These are phyloP conservation scores for Xylariaceae sp. DNA, from an alignment of 2,329 filamentous ascomycete species.

Conservation along the genomic window DNA sequence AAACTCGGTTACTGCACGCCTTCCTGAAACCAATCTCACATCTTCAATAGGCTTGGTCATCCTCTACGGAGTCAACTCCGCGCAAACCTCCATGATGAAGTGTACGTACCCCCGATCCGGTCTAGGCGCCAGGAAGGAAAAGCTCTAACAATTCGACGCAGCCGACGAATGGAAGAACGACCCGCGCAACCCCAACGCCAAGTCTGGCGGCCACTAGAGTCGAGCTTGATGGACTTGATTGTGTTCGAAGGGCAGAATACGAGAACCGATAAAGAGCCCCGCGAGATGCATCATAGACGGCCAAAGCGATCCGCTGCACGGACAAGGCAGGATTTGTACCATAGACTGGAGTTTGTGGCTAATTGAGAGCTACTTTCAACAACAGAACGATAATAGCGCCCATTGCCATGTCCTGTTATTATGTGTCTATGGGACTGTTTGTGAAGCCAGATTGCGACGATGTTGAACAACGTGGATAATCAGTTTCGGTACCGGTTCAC, in stretches of 20 bases:
- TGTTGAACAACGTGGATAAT: too few relatives aligned
- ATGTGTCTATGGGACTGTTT: too few relatives aligned
- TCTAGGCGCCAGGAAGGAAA: neutral
- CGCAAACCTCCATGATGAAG: conserved; percentile 70
- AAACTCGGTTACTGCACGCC: neutral
- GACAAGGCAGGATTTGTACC: conserved; percentile 24
- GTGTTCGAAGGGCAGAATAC: conserved; percentile 1
- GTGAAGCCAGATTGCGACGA: too few relatives aligned
- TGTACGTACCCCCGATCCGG: conserved; percentile 48
- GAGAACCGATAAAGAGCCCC: conserved; percentile 13
- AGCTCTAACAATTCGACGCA: conserved; percentile 33
- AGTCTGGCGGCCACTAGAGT: conserved; percentile 43
- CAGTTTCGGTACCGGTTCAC: too few relatives aligned
- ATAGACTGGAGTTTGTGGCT: conserved; percentile 24
- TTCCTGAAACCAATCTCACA: conserved; percentile 3
- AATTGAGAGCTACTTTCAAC: conserved; percentile 16
- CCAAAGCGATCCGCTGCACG: conserved; percentile 16
- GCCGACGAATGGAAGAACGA: conserved; percentile 97
- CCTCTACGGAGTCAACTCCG: conserved; percentile 85
- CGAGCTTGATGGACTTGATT: neutral
- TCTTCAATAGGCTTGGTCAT: conserved; percentile 66
- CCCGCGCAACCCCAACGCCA: conserved; percentile 73
- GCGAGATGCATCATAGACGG: conserved; percentile 22
- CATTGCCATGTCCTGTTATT: too few relatives aligned
- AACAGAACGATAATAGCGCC: conserved; percentile 10